A percentile compares a stretch with the other conserved stretches of the same genome.
phyloP scores from a whole-genome alignment of 176 grass and related monocot species.

The Raddia distichophylla region DNA sequence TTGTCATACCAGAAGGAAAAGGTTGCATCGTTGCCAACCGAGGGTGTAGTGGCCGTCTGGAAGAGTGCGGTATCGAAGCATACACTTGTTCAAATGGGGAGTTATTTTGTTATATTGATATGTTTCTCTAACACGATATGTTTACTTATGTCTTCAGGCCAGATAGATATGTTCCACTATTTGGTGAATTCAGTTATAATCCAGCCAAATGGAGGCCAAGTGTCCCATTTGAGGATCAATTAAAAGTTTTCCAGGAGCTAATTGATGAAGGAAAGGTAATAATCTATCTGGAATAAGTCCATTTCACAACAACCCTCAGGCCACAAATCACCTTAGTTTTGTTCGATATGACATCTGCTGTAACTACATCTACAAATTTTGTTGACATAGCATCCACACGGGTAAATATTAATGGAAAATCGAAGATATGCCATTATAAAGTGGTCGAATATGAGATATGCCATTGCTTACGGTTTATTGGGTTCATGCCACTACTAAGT shows the following conservation, averaged over 20 bases:
- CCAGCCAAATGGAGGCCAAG: constrained; percentile 83
- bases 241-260: constrained; percentile 76
- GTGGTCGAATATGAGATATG: too few relatives aligned
- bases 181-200: constrained; percentile 85
- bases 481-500: too few relatives aligned
- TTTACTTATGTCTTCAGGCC: constrained; percentile 65
- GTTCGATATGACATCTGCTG: neutral
- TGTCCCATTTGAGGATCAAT: constrained; percentile 75
- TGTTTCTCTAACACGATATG: neutral
- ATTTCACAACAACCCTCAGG: too few relatives aligned
- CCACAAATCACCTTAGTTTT: constrained; percentile 20
- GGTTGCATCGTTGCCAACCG: too few relatives aligned
- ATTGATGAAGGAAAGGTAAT: constrained; percentile 87
- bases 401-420: too few relatives aligned
- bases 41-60: too few relatives aligned
- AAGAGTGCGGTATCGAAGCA: too few relatives aligned
- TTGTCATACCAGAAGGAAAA: too few relatives aligned
- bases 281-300: neutral
- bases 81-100: neutral
- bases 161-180: constrained; percentile 91
- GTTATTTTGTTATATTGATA: neutral
- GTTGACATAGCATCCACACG: too few relatives aligned
- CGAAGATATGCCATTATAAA: too few relatives aligned
- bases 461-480: too few relatives aligned
- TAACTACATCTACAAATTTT: too few relatives aligned